Base-by-base conservation (phyloP, 148 eudicot species). In the Drosera capensis region DNA sequence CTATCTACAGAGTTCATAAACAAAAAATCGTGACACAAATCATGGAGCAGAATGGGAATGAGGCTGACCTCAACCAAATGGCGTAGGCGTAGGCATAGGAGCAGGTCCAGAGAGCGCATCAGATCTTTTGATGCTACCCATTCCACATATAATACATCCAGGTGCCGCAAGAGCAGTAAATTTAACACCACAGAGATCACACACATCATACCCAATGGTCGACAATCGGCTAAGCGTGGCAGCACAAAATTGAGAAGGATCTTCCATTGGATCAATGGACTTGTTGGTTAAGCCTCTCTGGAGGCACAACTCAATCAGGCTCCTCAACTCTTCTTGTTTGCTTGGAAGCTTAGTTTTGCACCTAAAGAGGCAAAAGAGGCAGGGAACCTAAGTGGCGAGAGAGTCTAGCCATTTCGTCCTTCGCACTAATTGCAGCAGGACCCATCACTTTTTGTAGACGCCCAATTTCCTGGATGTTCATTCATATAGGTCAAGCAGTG, bases 81-180 rank as follows among this genome's bases (percentile, higher is more conserved):
- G 97, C n/a, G 90, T 66, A 67, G 96, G 64, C 63, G 68, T 75
- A 18, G 94, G 74, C 19, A 46, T 56, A n/a, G n/a, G n/a, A n/a
- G n/a, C n/a, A 18, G 55, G 69, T 5, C 78, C 96, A 7, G 92
- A 63, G 28, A 73, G 60, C 37, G 97, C 73, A 52, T 88, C 97
- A 9, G 97, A 88, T 58, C 97, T 72, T 52, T 88, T 88, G 58
- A 88, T 88, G 70, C 81, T 80, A 36, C 97, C 97, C 97, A 88
- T 88, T 28, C 97, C 94, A 75, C 97, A 88, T 17, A 83, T 88
- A 23, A 88, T 83, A 58, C 97, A 88, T 20, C 94, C 92, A 20
- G 97, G 81, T 21, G 95, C 49, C 1, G 95, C 73, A 25, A 90
- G 71, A 14, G 97, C 97, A 5, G 97, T 75, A 54, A 90, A 90